Conservation (phyloP, 805 yeast genomes). For the Pichia heedii region DNA sequence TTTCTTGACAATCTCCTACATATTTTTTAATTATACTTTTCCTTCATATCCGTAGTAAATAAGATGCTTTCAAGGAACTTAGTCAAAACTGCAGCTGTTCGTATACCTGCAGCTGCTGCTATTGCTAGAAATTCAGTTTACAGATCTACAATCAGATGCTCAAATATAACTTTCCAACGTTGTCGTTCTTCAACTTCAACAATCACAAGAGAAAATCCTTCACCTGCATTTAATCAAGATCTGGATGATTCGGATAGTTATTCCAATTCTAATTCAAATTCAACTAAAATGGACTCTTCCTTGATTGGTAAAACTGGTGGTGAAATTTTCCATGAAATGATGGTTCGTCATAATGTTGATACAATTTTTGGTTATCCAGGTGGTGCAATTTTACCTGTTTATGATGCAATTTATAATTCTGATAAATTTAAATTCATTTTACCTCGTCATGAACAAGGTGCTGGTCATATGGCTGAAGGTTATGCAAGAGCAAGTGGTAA, state of each 20-base stretch:
- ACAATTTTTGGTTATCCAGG: conserved; percentile 98
- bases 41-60: too few species aligned
- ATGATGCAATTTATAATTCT: conserved; percentile 92
- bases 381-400: conserved; percentile 97
- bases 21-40: too few species aligned
- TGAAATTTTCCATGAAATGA: conserved; percentile 97
- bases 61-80: conserved; percentile 5
- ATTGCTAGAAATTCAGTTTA: neutral
- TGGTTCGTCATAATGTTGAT: conserved; percentile 92
- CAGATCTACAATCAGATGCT: neutral
- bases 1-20: too few species aligned
- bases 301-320: conserved; percentile 97
- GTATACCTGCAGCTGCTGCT: neutral
- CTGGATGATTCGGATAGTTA: conserved; percentile 10
- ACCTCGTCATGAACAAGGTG: conserved; percentile 98
- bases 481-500: conserved; percentile 92
- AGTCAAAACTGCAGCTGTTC: neutral
- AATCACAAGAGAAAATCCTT: conserved; percentile 13
- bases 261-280: conserved; percentile 11
- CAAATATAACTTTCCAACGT: conserved; percentile 2
- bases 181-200: conserved; percentile 6
- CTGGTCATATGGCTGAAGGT: conserved; percentile 99
- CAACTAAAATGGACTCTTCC: conserved; percentile 53
- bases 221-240: conserved; percentile 16
- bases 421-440: conserved; percentile 80